Conservation (phyloP, 495 filamentous ascomycete genomes). For the Ramalina intermedia region DNA sequence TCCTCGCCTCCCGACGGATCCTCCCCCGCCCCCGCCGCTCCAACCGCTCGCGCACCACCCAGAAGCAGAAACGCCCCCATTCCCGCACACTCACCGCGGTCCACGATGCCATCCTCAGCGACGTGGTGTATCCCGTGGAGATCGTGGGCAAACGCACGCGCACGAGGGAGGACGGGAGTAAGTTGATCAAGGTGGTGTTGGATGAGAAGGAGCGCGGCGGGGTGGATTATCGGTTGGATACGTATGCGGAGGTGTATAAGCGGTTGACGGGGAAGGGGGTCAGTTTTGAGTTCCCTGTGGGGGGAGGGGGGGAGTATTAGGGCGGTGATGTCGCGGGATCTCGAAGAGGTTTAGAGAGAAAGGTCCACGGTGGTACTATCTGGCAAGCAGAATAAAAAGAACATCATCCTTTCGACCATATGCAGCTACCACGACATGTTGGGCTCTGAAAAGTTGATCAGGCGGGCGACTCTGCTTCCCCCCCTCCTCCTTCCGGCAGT, state of each 20-base stretch:
- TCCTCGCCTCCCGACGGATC: slow-evolving; percentile 97
- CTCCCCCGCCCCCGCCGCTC: slow-evolving; percentile 94
- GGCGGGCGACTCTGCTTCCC: background rate
- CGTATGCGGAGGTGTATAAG: slow-evolving; percentile 97
- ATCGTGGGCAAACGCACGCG: slow-evolving; percentile 96
- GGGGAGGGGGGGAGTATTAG: slow-evolving; percentile 66
- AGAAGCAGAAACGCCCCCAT: slow-evolving; percentile 95
- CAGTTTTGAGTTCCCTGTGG: slow-evolving; percentile 93
- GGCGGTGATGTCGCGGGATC: background rate
- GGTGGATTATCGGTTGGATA: slow-evolving; percentile 97
- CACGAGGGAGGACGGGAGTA: slow-evolving; percentile 93
- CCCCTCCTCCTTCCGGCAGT: background rate
- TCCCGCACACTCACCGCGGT: slow-evolving; percentile 94
- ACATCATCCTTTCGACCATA: no score
- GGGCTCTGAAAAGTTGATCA: no score
- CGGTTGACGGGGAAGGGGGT: slow-evolving; percentile 87
- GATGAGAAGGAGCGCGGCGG: slow-evolving; percentile 99
- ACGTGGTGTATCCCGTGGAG: slow-evolving; percentile 98
- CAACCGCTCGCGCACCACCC: slow-evolving; percentile 79
- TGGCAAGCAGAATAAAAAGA: no score
- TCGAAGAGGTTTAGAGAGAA: background rate
- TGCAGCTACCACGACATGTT: no score
- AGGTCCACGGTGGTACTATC: no score
- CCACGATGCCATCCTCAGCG: slow-evolving; percentile 87
- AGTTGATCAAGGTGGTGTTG: slow-evolving; percentile 93